Evolutionary conservation across 306 rosid species (phyloP), one percentile per base, ranked within the genome.

Genomic region (Rosa persica): DNA sequence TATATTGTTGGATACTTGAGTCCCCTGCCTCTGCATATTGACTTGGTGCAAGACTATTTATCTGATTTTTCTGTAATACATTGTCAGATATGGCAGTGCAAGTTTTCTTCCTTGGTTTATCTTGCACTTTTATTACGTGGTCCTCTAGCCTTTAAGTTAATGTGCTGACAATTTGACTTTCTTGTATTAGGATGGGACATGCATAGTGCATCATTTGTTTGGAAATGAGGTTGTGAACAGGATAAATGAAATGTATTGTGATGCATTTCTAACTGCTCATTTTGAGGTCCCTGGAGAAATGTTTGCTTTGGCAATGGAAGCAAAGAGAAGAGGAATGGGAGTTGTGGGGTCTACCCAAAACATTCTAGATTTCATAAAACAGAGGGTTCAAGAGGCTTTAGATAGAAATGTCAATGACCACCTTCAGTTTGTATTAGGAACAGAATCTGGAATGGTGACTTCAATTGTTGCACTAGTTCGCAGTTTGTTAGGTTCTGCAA

Each of bases 231-330:
- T 95, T 73, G 99, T 93, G 85, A 88, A 90, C 80, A 93, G 82
- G 83, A 93, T 95, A 87, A 91, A 91, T 70, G 97, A 91, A 85
- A 89, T 91, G 96, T 95, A 95, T 19, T 87, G 94, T 79, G 99
- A 95, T 80, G 96, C 99, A 43, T 93, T 91, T 78, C 96, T 95
- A 73, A 95, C 99, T 39, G 98, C 99, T 38, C 99, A 95, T 86
- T 91, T 95, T 25, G 99, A 95, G 87, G 99, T 95, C 73, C 99
- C 98, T 12, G 99, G 99, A 83, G 99, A 95, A 88, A 95, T 93
- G 99, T 95, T 95, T 85, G 85, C 97, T 58, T 79, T 93, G 91
- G 98, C 98, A 46, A 93, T 95, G 99, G 98, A 95, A 85, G 99
- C 99, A 46, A 95, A 91, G 81, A 91, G 91, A 83, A 95, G 99